Percentiles rank a stretch among this genome's conserved stretches.
These are phyloP conservation scores for Oryza meridionalis DNA, from an alignment of 176 grass and related monocot genomes.

Conservation along the genomic window DNA sequence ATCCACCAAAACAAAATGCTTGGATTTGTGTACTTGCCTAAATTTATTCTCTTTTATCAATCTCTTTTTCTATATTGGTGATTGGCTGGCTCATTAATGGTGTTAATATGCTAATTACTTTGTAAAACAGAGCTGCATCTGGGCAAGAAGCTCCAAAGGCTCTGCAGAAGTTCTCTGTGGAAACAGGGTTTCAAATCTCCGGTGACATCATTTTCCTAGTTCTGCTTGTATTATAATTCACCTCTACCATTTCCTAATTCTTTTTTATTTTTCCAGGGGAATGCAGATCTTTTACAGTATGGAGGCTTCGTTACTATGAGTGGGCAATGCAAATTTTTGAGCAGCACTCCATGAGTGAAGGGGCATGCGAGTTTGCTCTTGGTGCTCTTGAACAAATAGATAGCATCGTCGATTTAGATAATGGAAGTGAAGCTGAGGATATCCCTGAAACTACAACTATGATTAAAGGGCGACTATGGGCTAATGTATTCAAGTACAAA, in stretches of 20 bases:
- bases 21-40: not conserved
- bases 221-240: slow-evolving; percentile 20
- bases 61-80: slow-evolving; percentile 26
- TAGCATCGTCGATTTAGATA: slow-evolving; percentile 40
- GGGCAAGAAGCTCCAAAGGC: slow-evolving; percentile 63
- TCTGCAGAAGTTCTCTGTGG: slow-evolving; percentile 64
- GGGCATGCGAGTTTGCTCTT: slow-evolving; percentile 87
- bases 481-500: slow-evolving; percentile 86
- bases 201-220: slow-evolving; percentile 55
- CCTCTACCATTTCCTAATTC: slow-evolving; percentile 26
- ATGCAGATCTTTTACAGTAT: slow-evolving; percentile 57
- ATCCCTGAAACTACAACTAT: slow-evolving; percentile 59
- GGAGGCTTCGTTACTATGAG: slow-evolving; percentile 93
- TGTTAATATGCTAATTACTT: slow-evolving; percentile 33
- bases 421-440: slow-evolving; percentile 49
- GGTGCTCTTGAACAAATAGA: slow-evolving; percentile 95
- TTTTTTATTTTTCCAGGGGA: slow-evolving; percentile 52
- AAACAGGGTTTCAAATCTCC: slow-evolving; percentile 80
- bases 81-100: slow-evolving; percentile 6
- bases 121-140: slow-evolving; percentile 77
- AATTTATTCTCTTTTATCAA: slow-evolving; percentile 3
- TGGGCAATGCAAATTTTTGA: slow-evolving; percentile 93
- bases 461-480: slow-evolving; percentile 81
- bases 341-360: slow-evolving; percentile 76
- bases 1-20: slow-evolving; percentile 4